Conservation (phyloP, 2,329 filamentous ascomycete genomes). For the Nigrograna mackinnonii region DNA sequence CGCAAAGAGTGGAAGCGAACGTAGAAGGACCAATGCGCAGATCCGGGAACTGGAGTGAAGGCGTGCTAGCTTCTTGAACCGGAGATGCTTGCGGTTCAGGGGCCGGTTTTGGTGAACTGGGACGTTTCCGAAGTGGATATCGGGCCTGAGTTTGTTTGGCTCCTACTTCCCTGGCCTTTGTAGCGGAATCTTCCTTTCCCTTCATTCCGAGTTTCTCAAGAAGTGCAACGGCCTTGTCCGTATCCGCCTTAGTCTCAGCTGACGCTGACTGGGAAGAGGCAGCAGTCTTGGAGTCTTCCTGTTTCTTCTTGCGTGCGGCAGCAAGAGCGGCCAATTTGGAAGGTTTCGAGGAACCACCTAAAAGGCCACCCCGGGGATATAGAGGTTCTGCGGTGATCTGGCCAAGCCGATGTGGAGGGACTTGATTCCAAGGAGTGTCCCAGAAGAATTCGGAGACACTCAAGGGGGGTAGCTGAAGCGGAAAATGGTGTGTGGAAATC, state of each 20-base stretch:
- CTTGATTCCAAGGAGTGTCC: slow-evolving; percentile 83
- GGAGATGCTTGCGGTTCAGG: slow-evolving; percentile 13
- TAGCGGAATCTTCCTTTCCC: slow-evolving; percentile 12
- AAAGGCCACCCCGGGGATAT: slow-evolving; percentile 66
- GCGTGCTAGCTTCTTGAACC: slow-evolving; percentile 12
- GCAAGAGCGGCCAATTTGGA: slow-evolving; percentile 92
- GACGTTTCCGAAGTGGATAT: slow-evolving; percentile 32
- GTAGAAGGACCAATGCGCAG: slow-evolving; percentile 53
- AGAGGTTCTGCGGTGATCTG: slow-evolving; percentile 64
- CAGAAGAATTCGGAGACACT: slow-evolving; percentile 67
- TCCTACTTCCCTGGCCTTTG: too few relatives aligned
- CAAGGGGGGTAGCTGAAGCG: not conserved
- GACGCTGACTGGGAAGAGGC: slow-evolving; percentile 9
- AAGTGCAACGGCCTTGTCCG: slow-evolving; percentile 44
- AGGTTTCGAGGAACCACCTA: slow-evolving; percentile 79
- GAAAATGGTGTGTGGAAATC: slow-evolving; percentile 17
- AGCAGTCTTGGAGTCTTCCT: slow-evolving; percentile 60
- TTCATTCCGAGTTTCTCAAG: slow-evolving; percentile 48
- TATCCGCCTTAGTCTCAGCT: slow-evolving; percentile 14
- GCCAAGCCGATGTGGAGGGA: slow-evolving; percentile 68
- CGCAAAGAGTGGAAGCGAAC: slow-evolving; percentile 56
- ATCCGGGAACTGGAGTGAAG: slow-evolving; percentile 30
- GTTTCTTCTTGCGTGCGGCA: slow-evolving; percentile 82
- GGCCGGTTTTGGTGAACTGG: slow-evolving; percentile 22
- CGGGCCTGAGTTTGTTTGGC: too few relatives aligned